Evolutionary conservation across 2,329 filamentous ascomycete genomes (phyloP).

Genomic region (Fusarium albidum): DNA sequence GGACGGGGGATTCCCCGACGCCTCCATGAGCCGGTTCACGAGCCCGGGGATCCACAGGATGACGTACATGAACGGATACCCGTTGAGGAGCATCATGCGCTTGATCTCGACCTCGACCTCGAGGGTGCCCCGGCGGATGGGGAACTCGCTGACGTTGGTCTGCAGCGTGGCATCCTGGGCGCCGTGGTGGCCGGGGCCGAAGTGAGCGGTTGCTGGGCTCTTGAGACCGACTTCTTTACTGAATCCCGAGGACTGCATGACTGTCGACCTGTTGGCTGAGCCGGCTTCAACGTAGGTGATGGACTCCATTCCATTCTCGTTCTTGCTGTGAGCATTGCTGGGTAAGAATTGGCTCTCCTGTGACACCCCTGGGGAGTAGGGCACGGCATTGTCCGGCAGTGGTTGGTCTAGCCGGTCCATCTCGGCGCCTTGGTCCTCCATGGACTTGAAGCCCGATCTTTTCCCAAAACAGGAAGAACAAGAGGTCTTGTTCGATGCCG

Average conservation of each 20-base stretch:
- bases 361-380: too few relatives aligned
- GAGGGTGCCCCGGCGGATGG: slow-evolving; percentile 23
- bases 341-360: too few relatives aligned
- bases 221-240: too few relatives aligned
- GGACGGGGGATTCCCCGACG: slow-evolving; percentile 16
- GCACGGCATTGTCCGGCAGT: too few relatives aligned
- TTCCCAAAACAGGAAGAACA: slow-evolving; percentile 13
- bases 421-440: slow-evolving; percentile 25
- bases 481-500: slow-evolving; percentile 8
- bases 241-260: too few relatives aligned
- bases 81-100: slow-evolving; percentile 38
- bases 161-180: slow-evolving; percentile 12
- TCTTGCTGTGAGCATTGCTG: too few relatives aligned
- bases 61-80: slow-evolving; percentile 37
- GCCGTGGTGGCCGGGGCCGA: too few relatives aligned
- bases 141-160: slow-evolving; percentile 36
- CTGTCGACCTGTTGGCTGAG: too few relatives aligned
- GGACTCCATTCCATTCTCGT: too few relatives aligned
- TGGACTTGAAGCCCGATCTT: slow-evolving; percentile 12
- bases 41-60: slow-evolving; percentile 36
- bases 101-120: slow-evolving; percentile 35
- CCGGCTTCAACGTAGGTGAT: too few relatives aligned
- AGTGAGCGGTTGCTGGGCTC: too few relatives aligned
- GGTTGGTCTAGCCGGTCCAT: background rate
- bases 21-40: slow-evolving; percentile 34